Conservation (phyloP, 139 green algal species). For the Chlorella sp. region DNA sequence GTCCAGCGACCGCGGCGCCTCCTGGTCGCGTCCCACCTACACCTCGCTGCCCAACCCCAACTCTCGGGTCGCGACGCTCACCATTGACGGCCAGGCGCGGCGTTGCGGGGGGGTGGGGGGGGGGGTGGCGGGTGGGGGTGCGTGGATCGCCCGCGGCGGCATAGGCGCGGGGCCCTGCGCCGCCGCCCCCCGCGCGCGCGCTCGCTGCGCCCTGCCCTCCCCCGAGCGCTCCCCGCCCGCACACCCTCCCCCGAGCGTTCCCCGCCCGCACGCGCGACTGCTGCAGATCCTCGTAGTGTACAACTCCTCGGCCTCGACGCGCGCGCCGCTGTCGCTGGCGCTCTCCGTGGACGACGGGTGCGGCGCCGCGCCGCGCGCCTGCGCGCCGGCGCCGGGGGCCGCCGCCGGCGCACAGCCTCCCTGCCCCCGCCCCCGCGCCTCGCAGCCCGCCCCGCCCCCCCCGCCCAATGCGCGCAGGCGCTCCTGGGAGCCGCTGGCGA, state of each 20-base stretch:
- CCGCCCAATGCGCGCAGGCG: no score
- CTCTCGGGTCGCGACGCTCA: conserved; percentile 28
- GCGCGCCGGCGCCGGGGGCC: no score
- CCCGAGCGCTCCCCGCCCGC: neutral
- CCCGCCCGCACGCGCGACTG: neutral
- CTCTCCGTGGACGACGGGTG: conserved; percentile 29
- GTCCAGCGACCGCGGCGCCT: conserved; percentile 30
- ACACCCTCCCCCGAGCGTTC: neutral
- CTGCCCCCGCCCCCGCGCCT: no score
- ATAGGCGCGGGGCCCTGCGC: neutral
- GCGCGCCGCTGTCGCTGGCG: conserved; percentile 22
- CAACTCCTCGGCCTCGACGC: conserved; percentile 14
- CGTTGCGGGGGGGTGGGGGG: no score
- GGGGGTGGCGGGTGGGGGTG: no score
- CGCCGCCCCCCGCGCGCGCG: neutral
- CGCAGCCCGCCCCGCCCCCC: no score
- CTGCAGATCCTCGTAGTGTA: conserved; percentile 28
- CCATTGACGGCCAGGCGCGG: conserved; percentile 15
- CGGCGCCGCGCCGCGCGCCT: no score
- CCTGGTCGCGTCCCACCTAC: conserved; percentile 20
- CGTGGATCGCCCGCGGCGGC: no score
- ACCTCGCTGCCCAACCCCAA: conserved; percentile 46
- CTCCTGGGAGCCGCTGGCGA: conserved; percentile 34
- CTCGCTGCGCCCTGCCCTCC: no score
- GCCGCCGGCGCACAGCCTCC: no score